Evolutionary conservation across 352 stramenopile species (phyloP).

Genomic region (Phytophthora cryptogea): DNA sequence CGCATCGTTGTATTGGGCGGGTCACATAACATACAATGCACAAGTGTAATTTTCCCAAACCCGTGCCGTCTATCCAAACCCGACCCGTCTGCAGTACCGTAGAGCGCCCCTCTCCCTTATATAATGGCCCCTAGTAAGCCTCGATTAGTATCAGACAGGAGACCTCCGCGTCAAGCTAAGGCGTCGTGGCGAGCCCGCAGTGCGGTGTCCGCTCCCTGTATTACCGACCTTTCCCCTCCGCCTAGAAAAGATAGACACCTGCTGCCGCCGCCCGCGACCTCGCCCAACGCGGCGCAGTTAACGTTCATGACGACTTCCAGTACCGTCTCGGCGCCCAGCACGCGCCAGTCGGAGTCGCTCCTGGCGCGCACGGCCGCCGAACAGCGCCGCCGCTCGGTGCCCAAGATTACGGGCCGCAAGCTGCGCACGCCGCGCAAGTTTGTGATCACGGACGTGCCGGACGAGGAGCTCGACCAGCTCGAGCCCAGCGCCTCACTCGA

Average conservation of each 20-base stretch:
- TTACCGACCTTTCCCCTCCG: slow-evolving; percentile 5
- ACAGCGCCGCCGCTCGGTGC: slow-evolving; percentile 33
- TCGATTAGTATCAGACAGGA: slow-evolving; percentile 40
- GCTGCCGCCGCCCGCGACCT: background rate
- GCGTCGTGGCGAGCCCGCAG: slow-evolving; percentile 10
- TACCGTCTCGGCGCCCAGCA: slow-evolving; percentile 19
- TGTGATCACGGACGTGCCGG: slow-evolving; percentile 71
- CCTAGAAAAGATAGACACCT: slow-evolving; percentile 18
- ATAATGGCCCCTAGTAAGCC: slow-evolving; percentile 6
- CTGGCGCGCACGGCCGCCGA: slow-evolving; percentile 18
- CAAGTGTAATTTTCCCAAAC: slow-evolving; percentile 1
- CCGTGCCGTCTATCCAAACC: background rate
- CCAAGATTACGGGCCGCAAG: slow-evolving; percentile 65
- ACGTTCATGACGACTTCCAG: slow-evolving; percentile 36
- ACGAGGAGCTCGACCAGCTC: slow-evolving; percentile 40
- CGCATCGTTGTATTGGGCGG: background rate
- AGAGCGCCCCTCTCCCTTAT: slow-evolving; percentile 23
- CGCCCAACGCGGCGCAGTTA: slow-evolving; percentile 12
- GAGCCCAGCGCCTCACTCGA: slow-evolving; percentile 1
- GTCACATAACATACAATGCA: background rate
- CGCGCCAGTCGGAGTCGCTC: slow-evolving; percentile 11
- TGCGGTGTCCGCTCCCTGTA: slow-evolving; percentile 7
- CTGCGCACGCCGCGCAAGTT: slow-evolving; percentile 65
- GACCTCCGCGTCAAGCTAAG: slow-evolving; percentile 20
- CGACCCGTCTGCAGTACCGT: background rate